Evolutionary conservation across 1,284 basidiomycete species (phyloP).

Genomic region (Leccinum laetum): DNA sequence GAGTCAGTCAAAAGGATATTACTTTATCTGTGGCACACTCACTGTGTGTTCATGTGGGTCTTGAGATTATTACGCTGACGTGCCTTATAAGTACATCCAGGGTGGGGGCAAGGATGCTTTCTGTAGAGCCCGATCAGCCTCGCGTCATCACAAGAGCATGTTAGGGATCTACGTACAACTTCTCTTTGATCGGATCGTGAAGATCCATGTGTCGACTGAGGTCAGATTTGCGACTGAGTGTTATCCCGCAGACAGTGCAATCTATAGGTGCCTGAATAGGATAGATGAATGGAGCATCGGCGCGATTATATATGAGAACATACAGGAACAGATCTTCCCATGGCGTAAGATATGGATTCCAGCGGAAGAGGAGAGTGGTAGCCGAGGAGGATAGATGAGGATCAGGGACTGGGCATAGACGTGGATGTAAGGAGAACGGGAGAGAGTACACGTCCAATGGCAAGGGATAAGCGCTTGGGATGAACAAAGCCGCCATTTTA

Average conservation of each 20-base stretch:
- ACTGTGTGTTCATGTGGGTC: constrained; percentile 31
- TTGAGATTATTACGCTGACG: constrained; percentile 33
- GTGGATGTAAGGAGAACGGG: background rate
- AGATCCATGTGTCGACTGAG: constrained; percentile 18
- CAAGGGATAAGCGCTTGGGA: background rate
- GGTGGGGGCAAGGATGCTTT: constrained; percentile 24
- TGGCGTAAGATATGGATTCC: background rate
- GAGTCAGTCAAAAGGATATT: constrained; percentile 3
- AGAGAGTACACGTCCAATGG: background rate
- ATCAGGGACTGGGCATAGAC: background rate
- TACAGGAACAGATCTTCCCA: constrained; percentile 7
- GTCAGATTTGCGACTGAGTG: constrained; percentile 22
- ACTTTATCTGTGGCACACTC: constrained; percentile 1
- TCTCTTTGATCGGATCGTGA: constrained; percentile 16
- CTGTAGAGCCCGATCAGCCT: constrained; percentile 20
- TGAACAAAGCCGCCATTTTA: constrained; percentile 20
- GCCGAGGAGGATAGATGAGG: background rate
- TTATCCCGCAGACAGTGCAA: constrained; percentile 14
- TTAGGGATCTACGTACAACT: constrained; percentile 13
- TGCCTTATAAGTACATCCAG: constrained; percentile 23
- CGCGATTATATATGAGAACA: background rate
- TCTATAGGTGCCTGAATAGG: constrained; percentile 7
- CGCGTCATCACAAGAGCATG: background rate
- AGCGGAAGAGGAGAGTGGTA: background rate
- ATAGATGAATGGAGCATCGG: constrained; percentile 5